These are phyloP conservation scores for Gynostemma pentaphyllum DNA, from an alignment of 306 rosid species.

Conservation along the genomic window DNA sequence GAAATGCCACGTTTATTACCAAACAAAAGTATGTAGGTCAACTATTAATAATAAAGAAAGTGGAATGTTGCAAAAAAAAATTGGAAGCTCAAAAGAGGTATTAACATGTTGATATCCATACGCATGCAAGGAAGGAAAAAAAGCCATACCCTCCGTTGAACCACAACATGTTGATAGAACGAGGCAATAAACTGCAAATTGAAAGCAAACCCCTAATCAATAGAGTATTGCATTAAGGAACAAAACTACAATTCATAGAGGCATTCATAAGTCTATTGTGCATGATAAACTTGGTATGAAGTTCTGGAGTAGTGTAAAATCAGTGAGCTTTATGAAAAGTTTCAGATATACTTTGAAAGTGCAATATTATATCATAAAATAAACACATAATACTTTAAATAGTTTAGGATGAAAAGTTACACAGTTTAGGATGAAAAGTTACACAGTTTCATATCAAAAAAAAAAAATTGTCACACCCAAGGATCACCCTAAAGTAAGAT, in stretches of 20 bases:
- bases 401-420: no score
- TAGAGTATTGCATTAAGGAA: slow-evolving; percentile 50
- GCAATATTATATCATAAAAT: not conserved
- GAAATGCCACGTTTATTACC: no score
- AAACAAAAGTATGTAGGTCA: no score
- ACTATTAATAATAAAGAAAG: no score
- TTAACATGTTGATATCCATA: no score
- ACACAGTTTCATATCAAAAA: no score
- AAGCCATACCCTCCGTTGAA: slow-evolving; percentile 79
- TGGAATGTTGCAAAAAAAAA: no score
- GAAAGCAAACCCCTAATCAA: slow-evolving; percentile 6
- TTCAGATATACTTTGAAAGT: not conserved
- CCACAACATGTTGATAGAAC: slow-evolving; percentile 92
- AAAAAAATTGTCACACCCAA: no score
- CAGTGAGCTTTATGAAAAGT: not conserved
- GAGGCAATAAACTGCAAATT: slow-evolving; percentile 83
- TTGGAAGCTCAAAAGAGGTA: no score
- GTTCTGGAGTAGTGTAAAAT: not conserved
- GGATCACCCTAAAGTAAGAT: not conserved
- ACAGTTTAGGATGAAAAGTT: no score
- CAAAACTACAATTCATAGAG: slow-evolving; percentile 12
- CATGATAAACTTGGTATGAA: not conserved
- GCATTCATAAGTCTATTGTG: not conserved
- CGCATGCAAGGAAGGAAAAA: slow-evolving; percentile 14
- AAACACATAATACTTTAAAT: not conserved